These are phyloP conservation scores for Ustilago crameri DNA, from an alignment of 1,284 basidiomycete species.

Conservation along the genomic window DNA sequence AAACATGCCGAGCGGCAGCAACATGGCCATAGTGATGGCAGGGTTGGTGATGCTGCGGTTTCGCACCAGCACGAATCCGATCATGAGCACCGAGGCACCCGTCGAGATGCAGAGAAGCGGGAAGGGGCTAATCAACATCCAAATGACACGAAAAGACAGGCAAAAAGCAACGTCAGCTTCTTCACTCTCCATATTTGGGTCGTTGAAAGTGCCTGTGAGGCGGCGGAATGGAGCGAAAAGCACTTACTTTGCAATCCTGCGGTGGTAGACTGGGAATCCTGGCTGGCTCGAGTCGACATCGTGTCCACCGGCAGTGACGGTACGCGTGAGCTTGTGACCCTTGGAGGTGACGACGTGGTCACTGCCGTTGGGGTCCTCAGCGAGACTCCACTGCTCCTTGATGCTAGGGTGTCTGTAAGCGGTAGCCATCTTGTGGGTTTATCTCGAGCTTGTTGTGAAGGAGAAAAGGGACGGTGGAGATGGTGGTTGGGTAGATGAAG, in stretches of 20 bases:
- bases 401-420: slow-evolving; percentile 45
- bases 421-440: slow-evolving; percentile 23
- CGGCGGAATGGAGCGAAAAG: too few relatives aligned
- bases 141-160: not conserved
- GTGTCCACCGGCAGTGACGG: slow-evolving; percentile 38
- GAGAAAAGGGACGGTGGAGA: not conserved
- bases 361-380: slow-evolving; percentile 43
- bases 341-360: slow-evolving; percentile 40
- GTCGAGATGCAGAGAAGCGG: slow-evolving; percentile 47
- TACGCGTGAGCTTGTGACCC: slow-evolving; percentile 35
- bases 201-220: too few relatives aligned
- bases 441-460: not conserved
- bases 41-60: slow-evolving; percentile 34
- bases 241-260: slow-evolving; percentile 50
- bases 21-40: slow-evolving; percentile 35
- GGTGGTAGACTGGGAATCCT: slow-evolving; percentile 54
- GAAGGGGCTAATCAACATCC: slow-evolving; percentile 31
- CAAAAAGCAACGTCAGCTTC: not conserved
- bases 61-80: slow-evolving; percentile 31
- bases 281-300: slow-evolving; percentile 45
- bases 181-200: not conserved
- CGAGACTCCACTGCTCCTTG: slow-evolving; percentile 48
- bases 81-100: slow-evolving; percentile 44
- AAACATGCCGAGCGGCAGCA: slow-evolving; percentile 48
- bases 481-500: too few relatives aligned